A percentile compares a stretch with the other conserved stretches of the same genome.
Conservation (phyloP, 352 stramenopile species). For the Phytophthora hibernalis region DNA sequence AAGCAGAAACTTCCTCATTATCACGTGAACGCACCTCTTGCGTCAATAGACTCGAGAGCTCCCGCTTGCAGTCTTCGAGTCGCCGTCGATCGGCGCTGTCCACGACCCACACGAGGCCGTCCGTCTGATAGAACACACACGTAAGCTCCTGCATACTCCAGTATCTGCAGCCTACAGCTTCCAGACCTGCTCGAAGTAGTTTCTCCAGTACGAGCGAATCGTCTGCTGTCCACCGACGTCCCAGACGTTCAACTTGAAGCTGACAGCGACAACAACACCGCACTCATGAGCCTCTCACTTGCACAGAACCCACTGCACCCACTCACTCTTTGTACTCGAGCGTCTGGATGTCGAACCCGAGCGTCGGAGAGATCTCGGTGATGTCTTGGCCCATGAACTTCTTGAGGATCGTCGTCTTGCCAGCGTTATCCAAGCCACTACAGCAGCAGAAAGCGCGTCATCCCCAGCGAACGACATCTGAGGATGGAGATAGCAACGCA, state of each 20-base stretch:
- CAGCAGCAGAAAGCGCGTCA: conserved; percentile 17
- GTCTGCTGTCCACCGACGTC: conserved; percentile 99
- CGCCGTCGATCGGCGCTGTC: conserved; percentile 95
- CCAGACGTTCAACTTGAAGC: conserved; percentile 98
- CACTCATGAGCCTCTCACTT: background rate
- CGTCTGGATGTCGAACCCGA: conserved; percentile 99
- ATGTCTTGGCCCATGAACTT: conserved; percentile 98
- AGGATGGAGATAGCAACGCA: conserved; percentile 37
- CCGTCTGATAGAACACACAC: conserved; percentile 73
- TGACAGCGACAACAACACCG: conserved; percentile 43
- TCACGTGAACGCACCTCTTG: conserved; percentile 69
- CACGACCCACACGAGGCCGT: conserved; percentile 99
- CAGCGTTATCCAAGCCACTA: conserved; percentile 99
- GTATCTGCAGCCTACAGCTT: background rate
- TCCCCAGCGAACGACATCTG: background rate
- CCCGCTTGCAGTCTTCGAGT: conserved; percentile 94
- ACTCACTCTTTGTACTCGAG: conserved; percentile 94
- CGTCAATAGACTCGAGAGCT: conserved; percentile 90
- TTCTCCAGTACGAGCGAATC: conserved; percentile 99
- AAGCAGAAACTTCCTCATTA: background rate
- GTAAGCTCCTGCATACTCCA: background rate
- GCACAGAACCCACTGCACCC: background rate
- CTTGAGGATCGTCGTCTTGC: conserved; percentile 99
- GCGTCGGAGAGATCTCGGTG: conserved; percentile 96
- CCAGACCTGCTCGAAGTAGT: conserved; percentile 98